A percentile compares a stretch with the other conserved stretches of the same genome.
Conservation (phyloP, 2,329 filamentous ascomycete genomes). For the Cryphonectria nitschkei region DNA sequence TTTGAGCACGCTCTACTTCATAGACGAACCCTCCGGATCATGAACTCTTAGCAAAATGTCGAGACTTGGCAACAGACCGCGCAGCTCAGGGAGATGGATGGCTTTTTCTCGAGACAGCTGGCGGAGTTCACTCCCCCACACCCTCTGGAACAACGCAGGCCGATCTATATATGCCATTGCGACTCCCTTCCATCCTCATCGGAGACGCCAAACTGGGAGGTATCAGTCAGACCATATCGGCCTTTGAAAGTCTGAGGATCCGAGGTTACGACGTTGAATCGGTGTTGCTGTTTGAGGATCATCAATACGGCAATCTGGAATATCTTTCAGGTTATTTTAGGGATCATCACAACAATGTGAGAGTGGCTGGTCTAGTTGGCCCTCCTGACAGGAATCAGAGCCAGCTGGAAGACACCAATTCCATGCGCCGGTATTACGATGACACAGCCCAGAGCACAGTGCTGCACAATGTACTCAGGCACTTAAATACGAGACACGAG, state of each 20-base stretch:
- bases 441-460: background rate
- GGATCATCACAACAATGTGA: slow-evolving; percentile 35
- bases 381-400: background rate
- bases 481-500: slow-evolving; percentile 57
- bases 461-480: slow-evolving; percentile 46
- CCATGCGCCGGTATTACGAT: slow-evolving; percentile 5
- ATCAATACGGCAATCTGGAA: slow-evolving; percentile 67
- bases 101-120: slow-evolving; percentile 79
- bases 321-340: slow-evolving; percentile 72
- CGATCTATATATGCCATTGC: slow-evolving; percentile 74
- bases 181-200: slow-evolving; percentile 72
- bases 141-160: slow-evolving; percentile 78
- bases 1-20: background rate
- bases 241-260: slow-evolving; percentile 77
- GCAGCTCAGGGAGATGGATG: slow-evolving; percentile 53
- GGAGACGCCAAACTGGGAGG: slow-evolving; percentile 78
- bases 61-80: slow-evolving; percentile 48
- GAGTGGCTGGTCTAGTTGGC: background rate
- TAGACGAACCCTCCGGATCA: slow-evolving; percentile 56
- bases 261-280: slow-evolving; percentile 77
- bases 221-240: slow-evolving; percentile 79
- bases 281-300: slow-evolving; percentile 70
- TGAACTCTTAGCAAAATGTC: slow-evolving; percentile 53
- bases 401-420: background rate
- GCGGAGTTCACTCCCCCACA: slow-evolving; percentile 78